Base-by-base conservation (phyloP, 2,329 filamentous ascomycete species). In the Exutisphaerella laricina region DNA sequence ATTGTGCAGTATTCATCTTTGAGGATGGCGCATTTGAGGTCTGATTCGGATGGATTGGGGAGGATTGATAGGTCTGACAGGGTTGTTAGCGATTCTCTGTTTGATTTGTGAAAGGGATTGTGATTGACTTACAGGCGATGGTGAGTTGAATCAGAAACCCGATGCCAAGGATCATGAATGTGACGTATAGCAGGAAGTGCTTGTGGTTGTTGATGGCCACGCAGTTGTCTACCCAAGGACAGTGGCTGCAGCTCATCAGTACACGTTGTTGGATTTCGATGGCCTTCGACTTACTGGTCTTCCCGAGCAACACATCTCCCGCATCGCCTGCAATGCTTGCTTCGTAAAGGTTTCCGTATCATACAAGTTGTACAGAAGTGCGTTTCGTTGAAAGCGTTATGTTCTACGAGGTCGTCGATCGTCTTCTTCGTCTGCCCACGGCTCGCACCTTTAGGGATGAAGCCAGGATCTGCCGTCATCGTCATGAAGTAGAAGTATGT, bases 161-260 rank as follows among this genome's bases (percentile, higher is more conserved):
- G 25, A 97, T 84, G 21, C 88, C 88, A 12, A 85, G 51, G 41
- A 88, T 85, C 49, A 98, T 70, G 57, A 69, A 81, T 30, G 94
- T 69, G 13, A 98, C 77, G 63, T 97, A 98, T 37, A 96, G 70
- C 59, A 96, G 85, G 66, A 98, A 98, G 56, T 96, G 89, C 10
- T 92, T 82, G 60, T 97, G 85, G 64, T 97, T 98, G 70, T 97
- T 97, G 51, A 92, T 79, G 31, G 87, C 92, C 30, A 98, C 79
- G 58, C 92, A 98, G 66, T 96, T 97, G 68, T 94, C 85, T 17
- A 97, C 86, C 92, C 92, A 98, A 0, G 92, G 92, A 60, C 92
- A 98, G 62, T 98, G 92, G 60, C 88, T 94, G 53, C 22, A n/a
- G 32, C 22, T 9, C 3, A 18, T 42, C 21, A 47, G 43, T 46